Conservation (phyloP, 805 yeast species). For the Lipomyces spencermartinsiae region DNA sequence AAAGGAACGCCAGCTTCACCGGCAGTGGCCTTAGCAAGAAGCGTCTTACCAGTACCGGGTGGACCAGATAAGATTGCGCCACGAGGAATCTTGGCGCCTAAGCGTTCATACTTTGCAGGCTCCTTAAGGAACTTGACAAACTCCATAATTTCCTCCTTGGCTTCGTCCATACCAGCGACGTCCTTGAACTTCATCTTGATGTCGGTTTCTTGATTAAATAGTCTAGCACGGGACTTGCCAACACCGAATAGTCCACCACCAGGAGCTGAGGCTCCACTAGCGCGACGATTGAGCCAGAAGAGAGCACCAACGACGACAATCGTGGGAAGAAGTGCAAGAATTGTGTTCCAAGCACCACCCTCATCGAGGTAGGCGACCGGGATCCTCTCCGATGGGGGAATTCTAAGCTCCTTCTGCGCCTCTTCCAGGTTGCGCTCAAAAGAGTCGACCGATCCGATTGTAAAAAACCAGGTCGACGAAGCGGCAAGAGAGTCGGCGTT, state of each 20-base stretch:
- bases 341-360: conserved; percentile 66
- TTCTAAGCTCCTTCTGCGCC: conserved; percentile 73
- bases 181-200: conserved; percentile 88
- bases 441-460: conserved; percentile 85
- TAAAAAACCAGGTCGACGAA: conserved; percentile 59
- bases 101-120: conserved; percentile 85
- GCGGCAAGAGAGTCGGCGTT: conserved; percentile 61
- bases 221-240: conserved; percentile 84
- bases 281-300: conserved; percentile 76
- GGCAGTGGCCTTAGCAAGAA: conserved; percentile 97
- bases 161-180: conserved; percentile 97
- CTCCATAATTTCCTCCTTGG: conserved; percentile 97
- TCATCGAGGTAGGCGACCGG: conserved; percentile 83
- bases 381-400: conserved; percentile 67
- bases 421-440: conserved; percentile 81
- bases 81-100: conserved; percentile 97
- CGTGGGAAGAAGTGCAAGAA: conserved; percentile 87
- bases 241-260: conserved; percentile 77
- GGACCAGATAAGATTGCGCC: conserved; percentile 98
- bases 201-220: conserved; percentile 89
- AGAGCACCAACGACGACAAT: conserved; percentile 85
- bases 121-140: conserved; percentile 91
- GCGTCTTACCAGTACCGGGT: conserved; percentile 99
- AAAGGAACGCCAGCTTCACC: conserved; percentile 99
- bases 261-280: conserved; percentile 68